phyloP scores from a whole-genome alignment of 352 stramenopile species.

The Phytophthora pluvialis region DNA sequence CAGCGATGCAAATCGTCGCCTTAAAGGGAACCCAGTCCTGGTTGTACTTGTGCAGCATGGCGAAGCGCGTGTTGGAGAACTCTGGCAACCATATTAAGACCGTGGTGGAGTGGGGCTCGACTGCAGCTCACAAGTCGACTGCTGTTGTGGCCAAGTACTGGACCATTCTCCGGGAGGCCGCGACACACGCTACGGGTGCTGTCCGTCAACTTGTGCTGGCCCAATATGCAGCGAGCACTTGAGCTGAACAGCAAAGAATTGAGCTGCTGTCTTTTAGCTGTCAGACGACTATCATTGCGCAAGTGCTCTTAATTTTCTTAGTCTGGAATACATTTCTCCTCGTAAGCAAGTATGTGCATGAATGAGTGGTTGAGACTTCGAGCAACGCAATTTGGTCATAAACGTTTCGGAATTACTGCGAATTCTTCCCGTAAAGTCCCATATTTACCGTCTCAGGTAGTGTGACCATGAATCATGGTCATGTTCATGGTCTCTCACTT shows the following conservation, averaged over 20 bases:
- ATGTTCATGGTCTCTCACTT: no score
- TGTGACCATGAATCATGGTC: no score
- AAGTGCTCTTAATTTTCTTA: not conserved
- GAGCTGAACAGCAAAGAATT: no score
- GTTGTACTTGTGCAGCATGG: conserved; percentile 25
- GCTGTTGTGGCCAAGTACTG: conserved; percentile 20
- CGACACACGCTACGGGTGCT: conserved; percentile 3
- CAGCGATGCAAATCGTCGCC: conserved; percentile 20
- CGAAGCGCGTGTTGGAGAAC: conserved; percentile 18
- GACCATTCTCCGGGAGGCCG: not conserved
- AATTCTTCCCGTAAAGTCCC: no score
- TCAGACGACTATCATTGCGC: no score
- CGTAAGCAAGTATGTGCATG: no score
- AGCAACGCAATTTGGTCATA: no score
- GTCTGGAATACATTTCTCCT: no score
- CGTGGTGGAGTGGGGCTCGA: conserved; percentile 7
- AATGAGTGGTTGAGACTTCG: no score
- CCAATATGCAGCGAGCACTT: conserved; percentile 12
- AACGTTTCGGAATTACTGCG: no score
- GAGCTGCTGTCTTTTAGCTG: no score
- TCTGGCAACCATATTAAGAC: conserved; percentile 10
- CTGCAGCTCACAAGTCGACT: not conserved
- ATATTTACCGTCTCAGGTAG: no score
- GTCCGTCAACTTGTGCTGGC: conserved; percentile 16
- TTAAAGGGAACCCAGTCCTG: conserved; percentile 26